Evolutionary conservation across 73 alveolate species (phyloP).

Genomic region (Uronychia setigera): DNA sequence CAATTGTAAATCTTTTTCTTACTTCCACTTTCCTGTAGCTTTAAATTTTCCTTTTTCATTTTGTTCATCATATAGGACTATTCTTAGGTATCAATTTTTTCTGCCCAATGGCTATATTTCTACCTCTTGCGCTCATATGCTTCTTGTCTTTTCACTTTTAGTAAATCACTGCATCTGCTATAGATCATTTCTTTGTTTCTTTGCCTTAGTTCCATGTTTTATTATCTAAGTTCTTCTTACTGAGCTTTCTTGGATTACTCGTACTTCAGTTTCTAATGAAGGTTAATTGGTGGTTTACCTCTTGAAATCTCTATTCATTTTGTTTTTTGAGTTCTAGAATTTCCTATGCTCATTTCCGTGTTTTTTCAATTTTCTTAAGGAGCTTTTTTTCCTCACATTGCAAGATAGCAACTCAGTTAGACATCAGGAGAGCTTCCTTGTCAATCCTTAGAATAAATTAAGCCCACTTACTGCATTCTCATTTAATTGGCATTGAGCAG

Average conservation of each 20-base stretch:
- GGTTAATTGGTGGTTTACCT: not conserved
- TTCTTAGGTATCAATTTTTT: not conserved
- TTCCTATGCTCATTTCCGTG: not conserved
- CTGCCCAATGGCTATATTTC: not conserved
- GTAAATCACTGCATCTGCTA: not conserved
- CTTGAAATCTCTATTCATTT: not conserved
- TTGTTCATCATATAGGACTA: not conserved
- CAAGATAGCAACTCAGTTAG: not conserved
- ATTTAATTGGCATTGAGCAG: not conserved
- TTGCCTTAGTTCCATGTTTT: not conserved
- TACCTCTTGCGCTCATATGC: not conserved
- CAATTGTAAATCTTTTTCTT: not conserved
- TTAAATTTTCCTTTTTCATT: not conserved
- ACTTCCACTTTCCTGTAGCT: not conserved
- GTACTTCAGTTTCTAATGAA: not conserved
- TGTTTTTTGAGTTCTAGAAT: not conserved
- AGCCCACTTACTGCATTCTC: not conserved
- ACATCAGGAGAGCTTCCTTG: not conserved
- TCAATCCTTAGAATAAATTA: not conserved
- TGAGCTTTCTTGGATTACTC: not conserved
- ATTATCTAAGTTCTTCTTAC: not conserved
- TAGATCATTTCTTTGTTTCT: not conserved
- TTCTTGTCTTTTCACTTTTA: not conserved
- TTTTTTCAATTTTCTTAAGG: not conserved
- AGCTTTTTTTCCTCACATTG: not conserved